phyloP scores from a whole-genome alignment of 2,329 filamentous ascomycete genomes.

The Curvularia eragrostidis region DNA sequence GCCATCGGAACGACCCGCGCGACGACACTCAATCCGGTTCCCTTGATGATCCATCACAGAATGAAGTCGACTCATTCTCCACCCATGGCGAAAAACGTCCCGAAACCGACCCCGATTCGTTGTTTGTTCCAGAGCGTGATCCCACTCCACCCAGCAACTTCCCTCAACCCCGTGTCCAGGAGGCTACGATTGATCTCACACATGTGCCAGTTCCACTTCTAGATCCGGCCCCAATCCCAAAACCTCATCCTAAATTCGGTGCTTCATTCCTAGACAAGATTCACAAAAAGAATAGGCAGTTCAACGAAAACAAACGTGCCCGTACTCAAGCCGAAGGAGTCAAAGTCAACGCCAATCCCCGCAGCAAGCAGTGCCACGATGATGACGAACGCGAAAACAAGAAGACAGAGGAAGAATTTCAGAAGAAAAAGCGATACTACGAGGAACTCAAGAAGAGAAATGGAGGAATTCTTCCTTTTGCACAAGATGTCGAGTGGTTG shows the following conservation, averaged over 20 bases:
- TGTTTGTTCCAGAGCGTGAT: slow-evolving; percentile 24
- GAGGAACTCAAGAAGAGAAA: slow-evolving; percentile 26
- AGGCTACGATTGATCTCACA: not conserved
- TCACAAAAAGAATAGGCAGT: slow-evolving; percentile 17
- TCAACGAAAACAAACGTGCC: slow-evolving; percentile 11
- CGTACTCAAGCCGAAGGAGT: slow-evolving; percentile 2
- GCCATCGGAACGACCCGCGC: not conserved
- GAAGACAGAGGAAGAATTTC: slow-evolving; percentile 23
- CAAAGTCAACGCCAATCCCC: slow-evolving; percentile 1
- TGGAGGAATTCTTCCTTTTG: slow-evolving; percentile 29
- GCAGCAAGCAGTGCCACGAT: slow-evolving; percentile 13
- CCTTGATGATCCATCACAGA: not conserved
- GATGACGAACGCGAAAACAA: slow-evolving; percentile 20
- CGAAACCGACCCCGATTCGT: slow-evolving; percentile 12
- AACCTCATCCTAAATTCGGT: not conserved
- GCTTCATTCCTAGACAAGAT: slow-evolving; percentile 18
- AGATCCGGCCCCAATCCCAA: not conserved
- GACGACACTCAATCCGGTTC: not conserved
- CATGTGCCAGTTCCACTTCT: not conserved
- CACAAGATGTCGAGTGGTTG: slow-evolving; percentile 41
- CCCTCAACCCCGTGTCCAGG: not conserved
- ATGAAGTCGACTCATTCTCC: not conserved
- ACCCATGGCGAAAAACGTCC: not conserved
- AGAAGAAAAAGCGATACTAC: slow-evolving; percentile 30
- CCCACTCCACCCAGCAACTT: not conserved